A percentile compares a stretch with the other conserved stretches of the same genome.
These are phyloP conservation scores for Zygosaccharomyces rouxii DNA, from an alignment of 805 yeast genomes.

Conservation along the genomic window DNA sequence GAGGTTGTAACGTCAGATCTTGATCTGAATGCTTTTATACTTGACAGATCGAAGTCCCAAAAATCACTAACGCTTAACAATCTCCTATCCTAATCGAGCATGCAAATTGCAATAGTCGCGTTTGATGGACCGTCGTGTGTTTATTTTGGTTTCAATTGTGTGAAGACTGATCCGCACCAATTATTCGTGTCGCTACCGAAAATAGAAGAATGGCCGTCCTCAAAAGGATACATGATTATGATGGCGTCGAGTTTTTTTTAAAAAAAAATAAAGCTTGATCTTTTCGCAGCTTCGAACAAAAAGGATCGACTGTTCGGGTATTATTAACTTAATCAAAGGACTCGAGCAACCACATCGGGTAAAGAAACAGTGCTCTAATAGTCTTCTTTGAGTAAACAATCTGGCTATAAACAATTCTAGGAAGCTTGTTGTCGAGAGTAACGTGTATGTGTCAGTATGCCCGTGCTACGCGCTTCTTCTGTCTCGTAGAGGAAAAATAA, in stretches of 20 bases:
- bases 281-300: conserved; percentile 1
- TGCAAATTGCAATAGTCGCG: conserved; percentile 15
- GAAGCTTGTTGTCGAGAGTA: not conserved
- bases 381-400: not conserved
- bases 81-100: conserved; percentile 16
- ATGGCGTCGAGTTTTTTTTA: conserved; percentile 7
- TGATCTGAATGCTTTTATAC: conserved; percentile 3
- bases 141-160: not conserved
- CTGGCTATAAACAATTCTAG: not conserved
- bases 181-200: conserved; percentile 9
- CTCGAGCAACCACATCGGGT: not conserved
- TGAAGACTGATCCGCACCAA: not conserved
- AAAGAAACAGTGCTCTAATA: not conserved
- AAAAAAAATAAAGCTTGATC: not conserved
- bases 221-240: conserved; percentile 4
- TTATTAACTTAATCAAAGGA: not conserved
- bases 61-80: conserved; percentile 4
- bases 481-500: not conserved
- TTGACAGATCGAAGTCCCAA: not conserved
- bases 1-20: not conserved
- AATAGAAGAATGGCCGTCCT: not conserved
- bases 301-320: not conserved
- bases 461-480: not conserved
- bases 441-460: not conserved
- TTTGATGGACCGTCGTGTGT: conserved; percentile 7